Conservation (phyloP, 441 rosid genomes). For the Croton laevigatus region DNA sequence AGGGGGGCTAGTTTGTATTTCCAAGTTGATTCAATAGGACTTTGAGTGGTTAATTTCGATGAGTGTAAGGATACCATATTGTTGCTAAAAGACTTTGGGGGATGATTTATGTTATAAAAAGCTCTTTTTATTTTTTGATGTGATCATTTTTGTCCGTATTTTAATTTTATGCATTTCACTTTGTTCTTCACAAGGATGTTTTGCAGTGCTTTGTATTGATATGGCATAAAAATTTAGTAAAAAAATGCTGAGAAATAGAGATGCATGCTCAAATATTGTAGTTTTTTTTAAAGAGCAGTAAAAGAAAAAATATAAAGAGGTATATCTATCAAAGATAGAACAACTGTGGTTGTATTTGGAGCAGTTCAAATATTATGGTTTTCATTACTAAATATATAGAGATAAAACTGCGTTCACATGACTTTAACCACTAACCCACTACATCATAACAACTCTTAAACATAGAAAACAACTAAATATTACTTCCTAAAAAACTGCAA, state of each 20-base stretch:
- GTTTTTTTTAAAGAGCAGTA: too few species aligned
- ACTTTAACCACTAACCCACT: too few species aligned
- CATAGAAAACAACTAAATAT: too few species aligned
- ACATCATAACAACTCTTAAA: too few species aligned
- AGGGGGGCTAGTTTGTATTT: slow-evolving; percentile 9
- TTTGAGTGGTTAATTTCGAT: neutral
- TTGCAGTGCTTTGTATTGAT: slow-evolving; percentile 79
- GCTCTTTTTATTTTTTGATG: neutral
- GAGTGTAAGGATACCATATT: neutral
- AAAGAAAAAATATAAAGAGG: too few species aligned
- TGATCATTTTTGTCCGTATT: slow-evolving; percentile 12
- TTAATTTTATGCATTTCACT: slow-evolving; percentile 18
- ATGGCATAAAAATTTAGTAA: slow-evolving; percentile 85
- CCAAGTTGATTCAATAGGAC: neutral
- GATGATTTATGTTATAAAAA: neutral
- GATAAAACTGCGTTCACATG: too few species aligned
- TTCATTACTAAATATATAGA: too few species aligned
- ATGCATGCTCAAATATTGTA: slow-evolving; percentile 51
- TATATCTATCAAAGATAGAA: too few species aligned
- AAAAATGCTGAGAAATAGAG: slow-evolving; percentile 62
- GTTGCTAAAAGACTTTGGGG: neutral
- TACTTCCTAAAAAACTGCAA: too few species aligned
- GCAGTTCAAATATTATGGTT: too few species aligned
- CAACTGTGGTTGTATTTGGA: too few species aligned
- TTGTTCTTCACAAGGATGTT: slow-evolving; percentile 65